Evolutionary conservation across 2,329 filamentous ascomycete genomes (phyloP).

Genomic region (Claviceps sp.): DNA sequence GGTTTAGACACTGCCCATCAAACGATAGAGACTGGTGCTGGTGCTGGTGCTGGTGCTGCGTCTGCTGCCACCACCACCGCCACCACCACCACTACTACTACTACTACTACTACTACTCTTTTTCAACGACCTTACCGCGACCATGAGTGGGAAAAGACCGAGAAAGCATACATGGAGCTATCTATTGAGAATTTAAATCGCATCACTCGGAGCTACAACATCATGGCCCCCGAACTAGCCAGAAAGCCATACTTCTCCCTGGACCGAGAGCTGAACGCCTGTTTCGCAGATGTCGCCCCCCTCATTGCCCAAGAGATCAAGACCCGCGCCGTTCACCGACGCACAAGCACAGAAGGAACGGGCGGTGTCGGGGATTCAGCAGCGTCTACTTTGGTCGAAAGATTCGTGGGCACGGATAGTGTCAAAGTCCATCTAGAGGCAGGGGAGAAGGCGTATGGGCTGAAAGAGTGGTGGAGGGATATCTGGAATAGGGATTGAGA

Average conservation of each 20-base stretch:
- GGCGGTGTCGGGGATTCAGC: constrained; percentile 15
- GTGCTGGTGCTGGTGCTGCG: too few species aligned
- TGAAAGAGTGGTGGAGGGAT: constrained; percentile 83
- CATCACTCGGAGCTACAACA: constrained; percentile 77
- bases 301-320: constrained; percentile 58
- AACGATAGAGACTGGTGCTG: background rate
- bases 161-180: constrained; percentile 62
- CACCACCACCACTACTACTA: background rate
- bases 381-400: constrained; percentile 42
- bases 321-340: constrained; percentile 43
- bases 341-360: constrained; percentile 25
- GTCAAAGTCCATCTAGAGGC: constrained; percentile 60
- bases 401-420: constrained; percentile 36
- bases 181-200: constrained; percentile 67
- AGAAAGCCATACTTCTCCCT: constrained; percentile 87
- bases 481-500: constrained; percentile 35
- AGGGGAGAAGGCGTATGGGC: constrained; percentile 62
- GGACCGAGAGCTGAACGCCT: constrained; percentile 65
- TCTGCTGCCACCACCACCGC: too few species aligned
- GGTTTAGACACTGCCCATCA: background rate
- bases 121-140: constrained; percentile 60
- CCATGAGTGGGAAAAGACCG: constrained; percentile 56
- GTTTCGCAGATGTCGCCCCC: constrained; percentile 78
- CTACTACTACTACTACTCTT: background rate
- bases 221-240: constrained; percentile 83